Evolutionary conservation across 306 rosid genomes (phyloP), one percentile per base, ranked within the genome.

Genomic region (Spatholobus suberectus): DNA sequence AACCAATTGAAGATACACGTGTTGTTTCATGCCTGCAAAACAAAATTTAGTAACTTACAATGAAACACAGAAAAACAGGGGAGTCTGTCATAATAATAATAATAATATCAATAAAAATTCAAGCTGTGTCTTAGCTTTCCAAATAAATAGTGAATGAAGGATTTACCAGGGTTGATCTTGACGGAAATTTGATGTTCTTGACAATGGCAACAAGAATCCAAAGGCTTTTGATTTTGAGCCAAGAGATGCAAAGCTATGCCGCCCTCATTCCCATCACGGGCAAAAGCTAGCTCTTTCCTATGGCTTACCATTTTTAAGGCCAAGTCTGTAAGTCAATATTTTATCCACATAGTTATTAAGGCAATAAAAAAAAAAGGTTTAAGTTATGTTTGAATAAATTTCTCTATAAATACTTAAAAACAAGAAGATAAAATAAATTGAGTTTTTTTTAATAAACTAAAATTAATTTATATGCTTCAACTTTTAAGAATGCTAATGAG

Each of bases 1-100:
- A 21, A 81, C 83, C 38, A 85, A 68, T 52, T 85, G 76, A 38
- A 81, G 44, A 47, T 13, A 24, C 21, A 69, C 34, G 20, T 24
- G 29, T 4, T 69, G 69, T 66, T 85, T 85, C 79, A 20, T 67
- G 3, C 41, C 82, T 80, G 46, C 2, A 51, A 73, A 17, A 63
- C 73, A 12, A 65, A 69, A 46, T 37, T 41, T 44, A 1, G 37
- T 27, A 23, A 68, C 77, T 67, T 82, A 2, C 5, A 23, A 69
- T 43, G 61, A 77, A 77, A 81, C 21, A 23, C 14, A 57, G 18
- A 18, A 10, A 29, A 63, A 63, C 4, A 29, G 10, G 14, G 32
- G 38, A n/a, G n/a, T n/a, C n/a, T n/a, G n/a, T n/a, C n/a, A n/a
- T n/a, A n/a, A n/a, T n/a, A n/a, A n/a, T n/a, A n/a, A n/a, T n/a